Evolutionary conservation across 2,329 filamentous ascomycete species (phyloP).

Genomic region (Microdochium paspali): DNA sequence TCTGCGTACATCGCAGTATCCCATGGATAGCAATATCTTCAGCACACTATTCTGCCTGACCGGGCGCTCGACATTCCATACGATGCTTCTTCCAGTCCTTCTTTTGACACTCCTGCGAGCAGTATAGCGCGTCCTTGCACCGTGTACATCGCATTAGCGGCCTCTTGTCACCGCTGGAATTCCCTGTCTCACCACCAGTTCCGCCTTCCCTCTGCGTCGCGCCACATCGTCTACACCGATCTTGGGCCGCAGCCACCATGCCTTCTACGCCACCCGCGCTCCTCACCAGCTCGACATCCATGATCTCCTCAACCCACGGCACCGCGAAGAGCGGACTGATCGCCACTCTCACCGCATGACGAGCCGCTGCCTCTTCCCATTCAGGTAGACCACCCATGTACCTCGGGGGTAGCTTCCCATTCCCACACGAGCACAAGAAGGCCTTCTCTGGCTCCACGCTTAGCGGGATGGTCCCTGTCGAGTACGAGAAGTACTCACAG

Average conservation of each 20-base stretch:
- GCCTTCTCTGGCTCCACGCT: conserved; percentile 22
- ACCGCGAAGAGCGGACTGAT: conserved; percentile 45
- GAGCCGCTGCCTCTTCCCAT: conserved; percentile 27
- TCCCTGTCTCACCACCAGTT: conserved; percentile 6
- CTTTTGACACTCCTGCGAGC: conserved; percentile 41
- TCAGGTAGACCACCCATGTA: conserved; percentile 28
- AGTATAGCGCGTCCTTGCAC: conserved; percentile 38
- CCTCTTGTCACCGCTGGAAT: neutral
- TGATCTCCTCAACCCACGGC: conserved; percentile 29
- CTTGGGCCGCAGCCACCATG: conserved; percentile 8
- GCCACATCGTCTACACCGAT: conserved; percentile 26
- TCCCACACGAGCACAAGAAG: conserved; percentile 35
- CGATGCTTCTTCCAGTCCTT: conserved; percentile 44
- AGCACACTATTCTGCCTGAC: neutral
- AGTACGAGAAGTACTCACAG: conserved; percentile 29
- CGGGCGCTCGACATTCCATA: conserved; percentile 23
- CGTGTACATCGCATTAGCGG: conserved; percentile 31
- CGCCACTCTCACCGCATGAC: conserved; percentile 42
- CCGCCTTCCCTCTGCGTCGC: conserved; percentile 17
- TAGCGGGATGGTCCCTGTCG: conserved; percentile 24
- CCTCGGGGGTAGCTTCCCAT: conserved; percentile 27
- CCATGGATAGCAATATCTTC: neutral
- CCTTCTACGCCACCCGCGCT: neutral
- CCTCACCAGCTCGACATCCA: conserved; percentile 11
- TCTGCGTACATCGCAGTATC: neutral